Evolutionary conservation across 768 basidiomycete genomes (phyloP).

Genomic region (Boletus pseudo-olivaceus): DNA sequence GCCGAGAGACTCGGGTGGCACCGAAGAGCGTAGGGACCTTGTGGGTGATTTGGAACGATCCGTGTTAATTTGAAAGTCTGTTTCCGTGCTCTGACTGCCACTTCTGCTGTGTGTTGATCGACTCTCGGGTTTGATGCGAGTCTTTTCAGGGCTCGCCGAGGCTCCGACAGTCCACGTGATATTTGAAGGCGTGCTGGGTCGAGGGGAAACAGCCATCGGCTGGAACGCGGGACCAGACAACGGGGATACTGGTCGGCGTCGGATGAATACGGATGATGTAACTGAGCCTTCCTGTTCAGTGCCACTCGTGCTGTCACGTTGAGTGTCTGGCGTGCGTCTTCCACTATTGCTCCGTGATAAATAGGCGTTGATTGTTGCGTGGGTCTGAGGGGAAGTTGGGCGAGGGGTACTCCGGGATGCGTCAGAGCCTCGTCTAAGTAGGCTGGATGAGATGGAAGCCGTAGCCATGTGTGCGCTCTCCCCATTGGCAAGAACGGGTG

Average conservation of each 20-base stretch:
- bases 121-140: constrained; percentile 30
- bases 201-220: constrained; percentile 51
- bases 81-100: constrained; percentile 52
- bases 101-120: constrained; percentile 47
- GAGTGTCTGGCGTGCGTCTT: constrained; percentile 59
- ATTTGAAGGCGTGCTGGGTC: constrained; percentile 66
- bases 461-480: constrained; percentile 34
- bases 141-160: constrained; percentile 31
- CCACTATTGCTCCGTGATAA: constrained; percentile 61
- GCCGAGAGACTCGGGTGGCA: constrained; percentile 57
- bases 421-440: constrained; percentile 54
- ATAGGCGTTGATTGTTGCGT: constrained; percentile 42
- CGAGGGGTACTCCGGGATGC: constrained; percentile 49
- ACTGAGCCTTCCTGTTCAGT: constrained; percentile 40
- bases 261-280: constrained; percentile 51
- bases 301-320: constrained; percentile 35
- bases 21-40: constrained; percentile 53
- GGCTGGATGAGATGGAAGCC: constrained; percentile 35
- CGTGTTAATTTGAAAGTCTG: constrained; percentile 19
- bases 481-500: constrained; percentile 44
- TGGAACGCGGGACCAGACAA: constrained; percentile 59
- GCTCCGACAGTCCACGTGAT: constrained; percentile 61
- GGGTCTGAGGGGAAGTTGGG: constrained; percentile 44
- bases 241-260: constrained; percentile 72
- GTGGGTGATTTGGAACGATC: constrained; percentile 42